phyloP scores from a whole-genome alignment of 768 basidiomycete species.

The Dioszegia aurantiaca region DNA sequence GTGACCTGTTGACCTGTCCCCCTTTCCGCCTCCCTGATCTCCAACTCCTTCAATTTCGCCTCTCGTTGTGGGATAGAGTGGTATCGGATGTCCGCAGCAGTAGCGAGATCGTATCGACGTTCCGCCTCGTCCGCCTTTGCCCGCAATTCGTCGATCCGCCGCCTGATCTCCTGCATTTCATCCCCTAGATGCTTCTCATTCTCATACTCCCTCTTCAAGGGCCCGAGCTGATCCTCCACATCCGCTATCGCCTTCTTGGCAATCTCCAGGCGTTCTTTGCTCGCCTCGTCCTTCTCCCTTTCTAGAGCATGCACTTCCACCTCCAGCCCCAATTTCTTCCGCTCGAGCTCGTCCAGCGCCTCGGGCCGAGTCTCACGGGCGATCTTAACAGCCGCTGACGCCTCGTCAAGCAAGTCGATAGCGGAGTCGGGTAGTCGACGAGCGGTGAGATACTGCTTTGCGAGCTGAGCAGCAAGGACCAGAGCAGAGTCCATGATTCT shows the following conservation, averaged over 20 bases:
- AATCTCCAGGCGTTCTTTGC: conserved; percentile 71
- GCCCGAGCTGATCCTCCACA: conserved; percentile 77
- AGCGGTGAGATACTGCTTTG: conserved; percentile 75
- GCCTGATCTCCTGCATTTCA: conserved; percentile 70
- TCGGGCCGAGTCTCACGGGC: conserved; percentile 93
- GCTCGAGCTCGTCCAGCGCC: conserved; percentile 84
- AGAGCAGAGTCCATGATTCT: conserved; percentile 82
- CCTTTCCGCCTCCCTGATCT: conserved; percentile 64
- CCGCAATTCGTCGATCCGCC: conserved; percentile 83
- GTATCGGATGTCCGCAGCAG: conserved; percentile 70
- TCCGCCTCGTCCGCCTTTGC: conserved; percentile 93
- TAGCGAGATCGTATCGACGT: conserved; percentile 62
- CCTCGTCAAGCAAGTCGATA: conserved; percentile 89
- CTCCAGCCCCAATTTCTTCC: conserved; percentile 82
- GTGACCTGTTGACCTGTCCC: conserved; percentile 59
- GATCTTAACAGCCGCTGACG: conserved; percentile 77
- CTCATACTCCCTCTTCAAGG: conserved; percentile 80
- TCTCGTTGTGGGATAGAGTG: conserved; percentile 88
- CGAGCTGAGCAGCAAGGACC: conserved; percentile 83
- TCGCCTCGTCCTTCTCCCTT: conserved; percentile 83
- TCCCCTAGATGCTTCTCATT: conserved; percentile 78
- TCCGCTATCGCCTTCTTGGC: conserved; percentile 77
- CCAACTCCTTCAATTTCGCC: conserved; percentile 54
- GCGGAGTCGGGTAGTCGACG: conserved; percentile 59
- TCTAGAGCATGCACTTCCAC: conserved; percentile 93